These are phyloP conservation scores for Umbelopsis ramanniana DNA, from an alignment of 192 early-diverging fungal species.

Conservation along the genomic window DNA sequence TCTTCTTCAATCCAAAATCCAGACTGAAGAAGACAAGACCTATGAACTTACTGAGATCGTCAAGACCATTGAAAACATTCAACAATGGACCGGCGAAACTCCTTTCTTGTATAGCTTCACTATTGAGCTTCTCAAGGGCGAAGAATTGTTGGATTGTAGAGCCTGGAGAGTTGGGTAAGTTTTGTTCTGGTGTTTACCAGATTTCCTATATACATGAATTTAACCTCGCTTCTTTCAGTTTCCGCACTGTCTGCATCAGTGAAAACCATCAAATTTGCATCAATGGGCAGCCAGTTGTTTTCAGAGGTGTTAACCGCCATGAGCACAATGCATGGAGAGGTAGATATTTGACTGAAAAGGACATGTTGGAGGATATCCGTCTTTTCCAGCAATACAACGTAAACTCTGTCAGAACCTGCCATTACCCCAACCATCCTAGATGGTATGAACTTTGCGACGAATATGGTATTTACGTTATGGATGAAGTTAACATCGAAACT, in stretches of 20 bases:
- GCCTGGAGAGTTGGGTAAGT: slow-evolving; percentile 23
- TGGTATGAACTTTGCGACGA: slow-evolving; percentile 30
- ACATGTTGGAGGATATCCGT: slow-evolving; percentile 26
- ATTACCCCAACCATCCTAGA: slow-evolving; percentile 24
- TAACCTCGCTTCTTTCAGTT: not conserved
- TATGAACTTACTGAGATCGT: not conserved
- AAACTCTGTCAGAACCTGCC: slow-evolving; percentile 21
- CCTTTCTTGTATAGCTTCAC: slow-evolving; percentile 9
- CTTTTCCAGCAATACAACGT: slow-evolving; percentile 21
- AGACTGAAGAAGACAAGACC: not conserved
- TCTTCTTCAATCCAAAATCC: not conserved
- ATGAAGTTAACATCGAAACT: slow-evolving; percentile 20
- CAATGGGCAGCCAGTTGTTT: slow-evolving; percentile 2
- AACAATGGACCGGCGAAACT: slow-evolving; percentile 17
- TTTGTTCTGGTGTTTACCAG: not conserved
- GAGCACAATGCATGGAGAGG: slow-evolving; percentile 23
- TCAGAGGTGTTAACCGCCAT: slow-evolving; percentile 26
- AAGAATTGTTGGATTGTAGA: slow-evolving; percentile 14
- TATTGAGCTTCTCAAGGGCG: slow-evolving; percentile 1
- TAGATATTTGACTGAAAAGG: slow-evolving; percentile 18
- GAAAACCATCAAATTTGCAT: slow-evolving; percentile 14
- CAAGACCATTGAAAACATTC: not conserved
- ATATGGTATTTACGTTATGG: slow-evolving; percentile 26
- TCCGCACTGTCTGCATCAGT: slow-evolving; percentile 17
- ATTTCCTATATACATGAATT: too few relatives aligned